Conservation (phyloP, 1,139 yeast genomes). For the Geotrichum cucujoidarum region DNA sequence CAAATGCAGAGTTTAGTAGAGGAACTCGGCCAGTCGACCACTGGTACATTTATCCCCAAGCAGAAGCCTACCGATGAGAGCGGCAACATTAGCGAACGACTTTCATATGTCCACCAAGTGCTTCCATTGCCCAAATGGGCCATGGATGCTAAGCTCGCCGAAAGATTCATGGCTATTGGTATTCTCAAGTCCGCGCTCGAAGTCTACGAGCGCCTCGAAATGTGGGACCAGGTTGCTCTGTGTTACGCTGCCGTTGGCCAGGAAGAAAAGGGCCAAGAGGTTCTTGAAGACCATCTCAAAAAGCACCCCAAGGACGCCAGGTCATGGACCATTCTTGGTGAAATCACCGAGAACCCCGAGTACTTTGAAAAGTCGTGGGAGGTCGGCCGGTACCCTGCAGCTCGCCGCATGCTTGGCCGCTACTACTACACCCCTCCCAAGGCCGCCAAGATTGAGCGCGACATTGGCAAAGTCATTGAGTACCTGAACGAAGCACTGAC, state of each 20-base stretch:
- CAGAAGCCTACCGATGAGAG: conserved; percentile 28
- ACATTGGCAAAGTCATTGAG: conserved; percentile 52
- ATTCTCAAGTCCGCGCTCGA: conserved; percentile 82
- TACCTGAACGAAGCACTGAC: conserved; percentile 72
- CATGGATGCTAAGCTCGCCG: conserved; percentile 78
- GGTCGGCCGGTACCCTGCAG: conserved; percentile 72
- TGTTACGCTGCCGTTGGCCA: conserved; percentile 87
- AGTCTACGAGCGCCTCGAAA: conserved; percentile 72
- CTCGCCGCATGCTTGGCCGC: conserved; percentile 77
- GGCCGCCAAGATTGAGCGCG: conserved; percentile 47
- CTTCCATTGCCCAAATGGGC: conserved; percentile 83
- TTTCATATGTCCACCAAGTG: conserved; percentile 66
- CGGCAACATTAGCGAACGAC: conserved; percentile 44
- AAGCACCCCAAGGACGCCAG: conserved; percentile 72
- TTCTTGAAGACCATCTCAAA: conserved; percentile 53
- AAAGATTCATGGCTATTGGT: conserved; percentile 82
- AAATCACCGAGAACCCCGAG: conserved; percentile 67
- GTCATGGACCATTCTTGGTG: conserved; percentile 82
- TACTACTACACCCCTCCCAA: conserved; percentile 66
- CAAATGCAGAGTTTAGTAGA: conserved; percentile 92
- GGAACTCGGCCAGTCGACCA: conserved; percentile 69
- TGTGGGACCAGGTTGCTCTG: conserved; percentile 80
- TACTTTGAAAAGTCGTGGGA: conserved; percentile 89
- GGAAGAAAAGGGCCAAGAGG: conserved; percentile 57
- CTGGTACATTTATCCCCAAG: conserved; percentile 55